phyloP scores from a whole-genome alignment of 106 monocot genomes.

The Allium sativum region DNA sequence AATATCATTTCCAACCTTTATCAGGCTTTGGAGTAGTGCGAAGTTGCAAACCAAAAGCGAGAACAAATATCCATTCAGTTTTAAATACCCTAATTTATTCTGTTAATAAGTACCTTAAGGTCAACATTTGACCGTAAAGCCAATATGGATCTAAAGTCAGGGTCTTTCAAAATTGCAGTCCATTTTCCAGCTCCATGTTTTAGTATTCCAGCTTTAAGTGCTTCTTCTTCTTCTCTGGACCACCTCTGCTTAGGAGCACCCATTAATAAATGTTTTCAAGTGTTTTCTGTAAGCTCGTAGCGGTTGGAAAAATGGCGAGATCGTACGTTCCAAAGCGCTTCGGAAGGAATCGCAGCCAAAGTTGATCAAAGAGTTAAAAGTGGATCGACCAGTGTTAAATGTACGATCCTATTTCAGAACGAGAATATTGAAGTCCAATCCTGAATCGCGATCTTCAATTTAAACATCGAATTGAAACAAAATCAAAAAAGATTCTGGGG shows the following conservation, averaged over 20 bases:
- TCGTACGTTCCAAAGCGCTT: too few relatives aligned
- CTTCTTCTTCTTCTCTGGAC: slow-evolving; percentile 59
- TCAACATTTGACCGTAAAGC: slow-evolving; percentile 71
- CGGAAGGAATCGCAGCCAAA: too few relatives aligned
- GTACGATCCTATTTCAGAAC: too few relatives aligned
- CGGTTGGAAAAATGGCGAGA: too few relatives aligned
- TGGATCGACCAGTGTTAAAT: too few relatives aligned
- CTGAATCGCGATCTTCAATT: too few relatives aligned
- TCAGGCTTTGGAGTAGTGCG: background rate
- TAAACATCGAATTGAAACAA: too few relatives aligned
- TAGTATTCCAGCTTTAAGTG: slow-evolving; percentile 64
- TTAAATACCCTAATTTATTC: background rate
- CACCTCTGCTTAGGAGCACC: slow-evolving; percentile 83
- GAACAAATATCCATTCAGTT: background rate
- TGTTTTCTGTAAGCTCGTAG: too few relatives aligned
- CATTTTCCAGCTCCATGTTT: slow-evolving; percentile 75
- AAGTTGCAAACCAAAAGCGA: background rate
- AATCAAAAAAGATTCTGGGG: too few relatives aligned
- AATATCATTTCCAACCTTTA: background rate
- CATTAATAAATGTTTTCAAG: slow-evolving; percentile 14
- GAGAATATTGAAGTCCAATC: too few relatives aligned
- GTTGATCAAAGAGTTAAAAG: too few relatives aligned
- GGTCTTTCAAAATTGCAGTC: slow-evolving; percentile 66
- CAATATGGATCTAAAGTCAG: slow-evolving; percentile 55
- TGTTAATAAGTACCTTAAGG: slow-evolving; percentile 42